Evolutionary conservation across 345 rosid species (phyloP), one percentile per base, ranked within the genome.

Genomic region (Anacardium occidentale): DNA sequence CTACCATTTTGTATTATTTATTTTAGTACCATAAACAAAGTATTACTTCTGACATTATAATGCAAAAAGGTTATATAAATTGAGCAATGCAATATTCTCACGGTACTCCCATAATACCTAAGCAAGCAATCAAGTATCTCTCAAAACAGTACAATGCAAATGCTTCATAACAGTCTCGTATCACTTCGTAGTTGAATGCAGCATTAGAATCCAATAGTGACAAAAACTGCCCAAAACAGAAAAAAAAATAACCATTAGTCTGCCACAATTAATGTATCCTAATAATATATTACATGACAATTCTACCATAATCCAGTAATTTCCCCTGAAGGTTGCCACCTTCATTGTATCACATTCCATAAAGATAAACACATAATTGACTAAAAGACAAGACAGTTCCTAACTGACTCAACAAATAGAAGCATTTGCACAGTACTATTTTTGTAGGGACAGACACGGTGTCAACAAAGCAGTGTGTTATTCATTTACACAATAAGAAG

Each of bases 111-210:
- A 24, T 45, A 78, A 72, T 92, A 95, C 99, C 99, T 84, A 95
- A 79, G 83, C 99, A 95, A 55, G 98, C 99, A 71, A 95, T 95
- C 83, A 95, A 77, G 80, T 95, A 95, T 91, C 99, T 87, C 87
- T 95, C 99, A 55, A 95, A 95, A 86, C 98, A 92, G 80, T 95
- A 95, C 80, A 95, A 80, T 7, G 99, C 99, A 84, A 95, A 92
- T 76, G 99, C 99, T 85, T 95, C 99, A 74, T 95, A 95, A 84
- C 99, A 95, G 81, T 95, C 99, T 65, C 98, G 96, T 73, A 95
- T 82, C 71, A 85, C 91, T 85, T 95, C 98, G 21, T 89, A 89
- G 84, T 95, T 92, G 84, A 95, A 95, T 45, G 99, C 99, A 62
- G 91, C 90, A 80, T 77, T 85, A 47, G 99, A 95, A 80, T 92